These are phyloP conservation scores for Dissoconium aciculare DNA, from an alignment of 2,329 filamentous ascomycete genomes.

Conservation along the genomic window DNA sequence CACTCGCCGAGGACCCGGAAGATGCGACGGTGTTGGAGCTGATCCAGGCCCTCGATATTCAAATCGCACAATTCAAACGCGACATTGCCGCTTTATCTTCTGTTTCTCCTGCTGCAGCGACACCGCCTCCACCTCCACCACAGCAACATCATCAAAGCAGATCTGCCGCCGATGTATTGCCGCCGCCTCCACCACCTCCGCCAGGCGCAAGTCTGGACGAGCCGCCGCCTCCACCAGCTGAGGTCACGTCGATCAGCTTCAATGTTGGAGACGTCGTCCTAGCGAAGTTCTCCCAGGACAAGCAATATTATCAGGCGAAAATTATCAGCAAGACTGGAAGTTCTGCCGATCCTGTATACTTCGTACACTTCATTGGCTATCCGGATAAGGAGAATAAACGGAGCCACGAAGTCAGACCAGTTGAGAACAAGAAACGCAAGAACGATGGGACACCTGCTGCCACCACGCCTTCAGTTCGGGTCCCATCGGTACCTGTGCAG, in stretches of 20 bases:
- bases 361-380: slow-evolving; percentile 90
- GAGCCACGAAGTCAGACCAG: slow-evolving; percentile 68
- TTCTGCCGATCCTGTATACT: slow-evolving; percentile 77
- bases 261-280: slow-evolving; percentile 79
- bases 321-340: slow-evolving; percentile 92
- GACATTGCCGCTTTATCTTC: slow-evolving; percentile 55
- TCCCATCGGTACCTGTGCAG: slow-evolving; percentile 18
- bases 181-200: slow-evolving; percentile 9
- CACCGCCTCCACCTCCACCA: slow-evolving; percentile 29
- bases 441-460: slow-evolving; percentile 48
- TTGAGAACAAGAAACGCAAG: slow-evolving; percentile 53
- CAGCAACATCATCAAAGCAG: too few relatives aligned
- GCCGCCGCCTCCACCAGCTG: slow-evolving; percentile 24
- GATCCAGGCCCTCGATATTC: slow-evolving; percentile 65
- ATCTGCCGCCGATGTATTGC: slow-evolving; percentile 21
- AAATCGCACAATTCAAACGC: slow-evolving; percentile 64
- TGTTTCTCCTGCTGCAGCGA: too few relatives aligned
- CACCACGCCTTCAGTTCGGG: slow-evolving; percentile 24
- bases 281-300: slow-evolving; percentile 88
- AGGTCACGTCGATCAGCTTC: slow-evolving; percentile 41
- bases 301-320: slow-evolving; percentile 76
- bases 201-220: too few relatives aligned
- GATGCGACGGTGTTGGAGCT: slow-evolving; percentile 65
- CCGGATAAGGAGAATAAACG: slow-evolving; percentile 60
- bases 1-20: slow-evolving; percentile 44